Base-by-base conservation (phyloP, 2,329 filamentous ascomycete genomes). In the Clarireedia paspali region DNA sequence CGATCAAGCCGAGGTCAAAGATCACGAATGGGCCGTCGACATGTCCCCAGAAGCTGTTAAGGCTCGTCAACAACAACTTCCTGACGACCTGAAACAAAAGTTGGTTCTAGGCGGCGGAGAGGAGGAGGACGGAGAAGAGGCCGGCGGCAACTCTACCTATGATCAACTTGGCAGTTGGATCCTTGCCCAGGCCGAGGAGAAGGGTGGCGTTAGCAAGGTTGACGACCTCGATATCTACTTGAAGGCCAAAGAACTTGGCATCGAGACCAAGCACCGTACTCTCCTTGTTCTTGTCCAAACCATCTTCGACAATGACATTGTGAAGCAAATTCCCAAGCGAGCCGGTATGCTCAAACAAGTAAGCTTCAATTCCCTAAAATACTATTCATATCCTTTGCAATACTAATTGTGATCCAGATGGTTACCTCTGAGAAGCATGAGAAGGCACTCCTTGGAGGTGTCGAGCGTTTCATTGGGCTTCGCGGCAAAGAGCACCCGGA, bases 141-240 rank as follows among this genome's bases (percentile, higher is more conserved):
- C 81, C 62, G 82, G 81, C 68, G 84, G 83, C 57, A 83, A 83
- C 73, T 91, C 83, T 63, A 79, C 82, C 70, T 99, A 97, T 71
- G 91, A 96, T 70, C 83, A 89, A 65, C 84, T 99, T 62, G 94
- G 91, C 70, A 89, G 87, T 74, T 99, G 94, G 94, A 89, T 99
- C 67, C 81, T 89, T 68, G 78, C 78, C 58, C 79, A 91, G 69
- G 84, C 85, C 57, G 79, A 83, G 57, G 81, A 83, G 62, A 85
- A 87, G 74, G 88, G 87, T 60, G 79, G 84, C 65, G 79, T 96
- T 66, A 79, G 84, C 74, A 85, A 91, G 58, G 81, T 99, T 62
- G 85, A 90, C 69, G 91, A 95, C 68, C 81, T 97, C 63, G 87
- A 91, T 40, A 89, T 99, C 71, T 97, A 95, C 74, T 77, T 95